Percentiles rank a stretch among this genome's conserved stretches.
Evolutionary conservation across 805 yeast genomes (phyloP).

Genomic region (Pichia eremophila): DNA sequence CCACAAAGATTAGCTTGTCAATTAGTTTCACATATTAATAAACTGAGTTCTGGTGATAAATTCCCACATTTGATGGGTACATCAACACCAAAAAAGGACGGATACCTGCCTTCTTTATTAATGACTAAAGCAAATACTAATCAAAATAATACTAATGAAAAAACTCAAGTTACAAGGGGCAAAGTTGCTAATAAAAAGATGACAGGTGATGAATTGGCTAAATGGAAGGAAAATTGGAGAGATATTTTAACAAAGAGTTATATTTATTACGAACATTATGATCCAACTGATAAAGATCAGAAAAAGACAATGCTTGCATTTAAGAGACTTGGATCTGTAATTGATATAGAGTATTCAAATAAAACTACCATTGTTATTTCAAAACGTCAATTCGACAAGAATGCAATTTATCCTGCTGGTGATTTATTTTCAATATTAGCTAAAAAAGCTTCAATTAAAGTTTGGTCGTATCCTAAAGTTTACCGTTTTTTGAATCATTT

Average conservation of each 20-base stretch:
- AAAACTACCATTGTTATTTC: slow-evolving; percentile 73
- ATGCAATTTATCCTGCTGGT: slow-evolving; percentile 33
- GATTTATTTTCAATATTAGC: slow-evolving; percentile 64
- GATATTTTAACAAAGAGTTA: slow-evolving; percentile 46
- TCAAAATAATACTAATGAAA: not conserved
- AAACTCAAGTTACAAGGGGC: not conserved
- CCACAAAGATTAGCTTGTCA: not conserved
- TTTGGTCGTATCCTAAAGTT: slow-evolving; percentile 85
- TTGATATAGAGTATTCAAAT: slow-evolving; percentile 50
- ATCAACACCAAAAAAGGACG: slow-evolving; percentile 14
- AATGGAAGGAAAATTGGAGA: slow-evolving; percentile 56
- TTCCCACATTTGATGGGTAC: slow-evolving; percentile 7
- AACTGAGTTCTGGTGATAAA: slow-evolving; percentile 5
- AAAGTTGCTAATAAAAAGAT: slow-evolving; percentile 16
- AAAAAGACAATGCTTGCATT: slow-evolving; percentile 27
- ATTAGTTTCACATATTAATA: not conserved
- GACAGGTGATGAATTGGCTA: slow-evolving; percentile 33
- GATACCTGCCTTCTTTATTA: slow-evolving; percentile 7
- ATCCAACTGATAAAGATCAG: slow-evolving; percentile 27
- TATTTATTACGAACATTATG: slow-evolving; percentile 46
- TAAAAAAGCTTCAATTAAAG: slow-evolving; percentile 55
- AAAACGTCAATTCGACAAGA: slow-evolving; percentile 40
- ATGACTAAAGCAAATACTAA: not conserved
- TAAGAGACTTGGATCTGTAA: slow-evolving; percentile 42
- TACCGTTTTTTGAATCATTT: slow-evolving; percentile 65